These are phyloP conservation scores for Eryngium alpinum DNA, from an alignment of 140 eudicot species.

Conservation along the genomic window DNA sequence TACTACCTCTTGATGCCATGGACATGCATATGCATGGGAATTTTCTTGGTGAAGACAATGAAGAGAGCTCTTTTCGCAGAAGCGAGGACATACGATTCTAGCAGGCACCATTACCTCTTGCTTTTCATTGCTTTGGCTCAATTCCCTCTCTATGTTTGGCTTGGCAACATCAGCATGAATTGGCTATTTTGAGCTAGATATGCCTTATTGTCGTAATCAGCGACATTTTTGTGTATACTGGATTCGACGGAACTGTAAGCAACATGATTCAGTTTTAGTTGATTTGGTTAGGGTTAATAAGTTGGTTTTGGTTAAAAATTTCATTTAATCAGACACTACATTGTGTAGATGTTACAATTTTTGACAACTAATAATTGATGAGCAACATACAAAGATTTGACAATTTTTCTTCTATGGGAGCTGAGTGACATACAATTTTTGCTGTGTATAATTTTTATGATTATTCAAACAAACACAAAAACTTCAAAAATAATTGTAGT, in stretches of 20 bases:
- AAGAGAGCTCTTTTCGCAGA: constrained; percentile 30
- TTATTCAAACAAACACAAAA: too few species aligned
- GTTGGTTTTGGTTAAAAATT: constrained; percentile 6
- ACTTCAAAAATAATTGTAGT: too few species aligned
- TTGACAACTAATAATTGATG: not conserved
- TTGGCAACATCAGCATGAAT: constrained; percentile 27
- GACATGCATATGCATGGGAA: constrained; percentile 33
- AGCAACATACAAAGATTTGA: too few species aligned
- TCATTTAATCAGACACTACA: not conserved
- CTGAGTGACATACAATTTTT: too few species aligned
- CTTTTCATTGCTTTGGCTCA: constrained; percentile 38
- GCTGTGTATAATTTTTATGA: too few species aligned
- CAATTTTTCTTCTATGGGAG: too few species aligned
- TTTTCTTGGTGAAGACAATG: constrained; percentile 37
- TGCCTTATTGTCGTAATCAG: not conserved
- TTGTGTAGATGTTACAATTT: not conserved
- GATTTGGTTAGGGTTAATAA: not conserved
- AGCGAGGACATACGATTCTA: constrained; percentile 31
- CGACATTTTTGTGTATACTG: not conserved
- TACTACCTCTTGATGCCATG: constrained; percentile 32
- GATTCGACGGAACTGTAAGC: not conserved
- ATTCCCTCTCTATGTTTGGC: constrained; percentile 36
- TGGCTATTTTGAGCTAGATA: constrained; percentile 24
- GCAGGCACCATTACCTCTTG: constrained; percentile 30
- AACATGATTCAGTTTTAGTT: not conserved